Evolutionary conservation across 208 protist species (phyloP), one percentile per base, ranked within the genome.

Genomic region (Leishmania martiniquensis): DNA sequence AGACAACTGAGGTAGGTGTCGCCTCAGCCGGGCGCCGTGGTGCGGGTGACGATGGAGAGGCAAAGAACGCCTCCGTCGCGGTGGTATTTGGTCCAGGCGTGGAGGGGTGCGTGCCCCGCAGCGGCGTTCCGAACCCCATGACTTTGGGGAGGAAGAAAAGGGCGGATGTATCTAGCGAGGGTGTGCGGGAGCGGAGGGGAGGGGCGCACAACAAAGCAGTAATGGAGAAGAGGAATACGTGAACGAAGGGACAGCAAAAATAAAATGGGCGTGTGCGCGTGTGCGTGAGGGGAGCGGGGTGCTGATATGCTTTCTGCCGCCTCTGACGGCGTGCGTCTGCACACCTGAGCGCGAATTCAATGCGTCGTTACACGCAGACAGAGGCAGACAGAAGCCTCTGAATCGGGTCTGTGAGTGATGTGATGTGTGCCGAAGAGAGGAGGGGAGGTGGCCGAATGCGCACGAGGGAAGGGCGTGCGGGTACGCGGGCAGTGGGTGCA

Each of bases 101-200:
- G 42, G 52, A 42, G 32, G 54, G 34, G 1, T 59, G 78, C 49
- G 72, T 51, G 55, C 72, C 55, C 1, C 78, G 71, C 9, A 45
- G 72, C 37, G 78, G 78, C 32, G 78, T 82, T 7, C 65, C 65
- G 25, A 72, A 76, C 7, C 44, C 57, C 72, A 76, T 76, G 42
- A 3, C 55, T 22, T 25, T 62, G 55, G 34, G 17, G 9, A 25
- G 6, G 54, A 25, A 59, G 22, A 25, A 25, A 7, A 2, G 29
- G 54, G 54, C 7, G 54, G 25, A 22, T 4, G n/a, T 2, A 59
- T 29, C 10, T 32, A 39, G 59, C 20, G 39, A 10, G n/a, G 22
- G 59, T 65, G 29, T 12, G 2, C 29, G 4, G 20, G 15, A 25
- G 60, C 25, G 63, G 39, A 3, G 63, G 39, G 25, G 39, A 4